Evolutionary conservation across 208 protist species (phyloP), one percentile per base, ranked within the genome.

Genomic region (Trypanosoma vivax): DNA sequence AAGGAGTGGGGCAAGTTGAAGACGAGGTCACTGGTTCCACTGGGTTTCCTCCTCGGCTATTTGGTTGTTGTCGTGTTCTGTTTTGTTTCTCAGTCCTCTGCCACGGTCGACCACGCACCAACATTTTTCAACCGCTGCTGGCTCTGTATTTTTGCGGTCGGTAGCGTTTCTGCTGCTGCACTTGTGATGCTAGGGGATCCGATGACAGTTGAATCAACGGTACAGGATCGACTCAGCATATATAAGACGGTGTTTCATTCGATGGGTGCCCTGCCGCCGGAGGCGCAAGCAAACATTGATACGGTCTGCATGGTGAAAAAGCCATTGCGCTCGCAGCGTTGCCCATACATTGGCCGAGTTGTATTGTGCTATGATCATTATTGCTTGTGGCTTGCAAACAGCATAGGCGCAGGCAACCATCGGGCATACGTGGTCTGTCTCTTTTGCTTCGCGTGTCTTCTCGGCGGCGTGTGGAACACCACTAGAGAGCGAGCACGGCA

Each of bases 301-400:
- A 38, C 76, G 7, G 28, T 47, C 16, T 67, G 67, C 18, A 88
- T 91, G 82, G 68, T 86, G 18, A 72, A 63, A 35, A 88, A 88
- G 50, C 89, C 89, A 5, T 54, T 91, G 14, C 79, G 84, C 3
- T 75, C 90, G 2, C 87, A 94, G 69, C 70, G 65, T 60, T 94
- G 84, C 50, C 45, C 53, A 10, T 69, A 80, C 19, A 45, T 68
- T 18, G 51, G 73, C 39, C 59, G 73, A 34, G 60, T 79, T 25
- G 77, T 96, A 19, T 65, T 79, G 1, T 73, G 83, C 37, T 90
- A 76, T 55, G 79, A 96, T 38, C 84, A 90, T 42, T 92, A 84
- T 63, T 88, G 78, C 40, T 24, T 56, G 16, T 86, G 80, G 60
- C 33, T 88, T 1, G 51, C 58, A 50, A 87, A 64, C 47, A 42